phyloP scores from a whole-genome alignment of 768 basidiomycete genomes.

The Leccinum fibrillosum region DNA sequence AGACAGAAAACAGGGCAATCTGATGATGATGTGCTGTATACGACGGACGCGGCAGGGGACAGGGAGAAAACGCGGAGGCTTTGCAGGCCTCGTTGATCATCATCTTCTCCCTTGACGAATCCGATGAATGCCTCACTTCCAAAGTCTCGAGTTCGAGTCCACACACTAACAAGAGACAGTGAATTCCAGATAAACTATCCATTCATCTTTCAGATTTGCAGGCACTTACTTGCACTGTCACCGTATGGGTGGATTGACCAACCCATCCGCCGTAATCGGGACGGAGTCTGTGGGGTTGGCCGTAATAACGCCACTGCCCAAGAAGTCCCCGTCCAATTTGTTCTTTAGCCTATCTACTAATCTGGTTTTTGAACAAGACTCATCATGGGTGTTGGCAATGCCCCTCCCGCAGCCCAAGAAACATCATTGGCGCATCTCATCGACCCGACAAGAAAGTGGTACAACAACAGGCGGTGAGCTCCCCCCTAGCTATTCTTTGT shows the following conservation, averaged over 20 bases:
- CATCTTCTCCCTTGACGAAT: too few species aligned
- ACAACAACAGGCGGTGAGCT: slow-evolving; percentile 65
- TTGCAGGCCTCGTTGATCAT: too few species aligned
- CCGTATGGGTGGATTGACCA: background rate
- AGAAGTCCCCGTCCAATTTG: background rate
- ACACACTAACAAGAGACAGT: background rate
- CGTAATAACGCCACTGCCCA: too few species aligned
- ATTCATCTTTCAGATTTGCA: background rate
- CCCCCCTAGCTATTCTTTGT: background rate
- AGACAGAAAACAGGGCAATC: too few species aligned
- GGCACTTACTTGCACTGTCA: background rate
- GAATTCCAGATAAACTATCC: background rate
- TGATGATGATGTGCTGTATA: too few species aligned
- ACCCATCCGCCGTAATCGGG: too few species aligned
- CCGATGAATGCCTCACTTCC: too few species aligned
- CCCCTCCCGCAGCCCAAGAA: slow-evolving; percentile 25
- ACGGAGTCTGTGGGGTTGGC: too few species aligned
- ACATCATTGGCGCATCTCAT: slow-evolving; percentile 52
- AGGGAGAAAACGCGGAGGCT: too few species aligned
- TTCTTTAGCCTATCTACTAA: too few species aligned
- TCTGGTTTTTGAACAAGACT: too few species aligned
- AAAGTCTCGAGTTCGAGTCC: background rate
- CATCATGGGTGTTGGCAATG: slow-evolving; percentile 55
- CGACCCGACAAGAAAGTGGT: slow-evolving; percentile 68
- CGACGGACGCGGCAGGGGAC: too few species aligned